These are phyloP conservation scores for Aspergillus ochraceus DNA, from an alignment of 2,329 filamentous ascomycete genomes.

Conservation along the genomic window DNA sequence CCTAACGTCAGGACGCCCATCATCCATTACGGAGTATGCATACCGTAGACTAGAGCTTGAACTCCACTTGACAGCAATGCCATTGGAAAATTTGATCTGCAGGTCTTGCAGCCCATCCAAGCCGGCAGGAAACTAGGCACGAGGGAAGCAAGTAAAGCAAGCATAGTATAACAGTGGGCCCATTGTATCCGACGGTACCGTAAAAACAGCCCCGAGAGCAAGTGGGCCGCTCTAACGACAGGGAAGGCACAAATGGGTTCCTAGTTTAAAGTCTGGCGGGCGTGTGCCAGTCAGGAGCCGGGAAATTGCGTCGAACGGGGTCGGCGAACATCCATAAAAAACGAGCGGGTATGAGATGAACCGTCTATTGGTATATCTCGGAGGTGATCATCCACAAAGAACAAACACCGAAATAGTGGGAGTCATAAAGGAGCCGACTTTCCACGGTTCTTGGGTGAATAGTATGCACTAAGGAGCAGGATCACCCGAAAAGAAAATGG, in stretches of 20 bases:
- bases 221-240: conserved; percentile 2
- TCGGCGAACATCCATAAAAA: conserved; percentile 3
- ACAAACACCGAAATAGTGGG: conserved; percentile 2
- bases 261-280: background rate
- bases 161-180: conserved; percentile 1
- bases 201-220: background rate
- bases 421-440: background rate
- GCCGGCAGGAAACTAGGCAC: background rate
- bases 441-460: background rate
- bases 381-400: conserved; percentile 9
- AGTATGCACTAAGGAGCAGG: background rate
- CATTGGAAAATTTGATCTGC: conserved; percentile 12
- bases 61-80: conserved; percentile 13
- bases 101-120: conserved; percentile 3
- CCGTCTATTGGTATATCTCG: conserved; percentile 2
- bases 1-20: conserved; percentile 6
- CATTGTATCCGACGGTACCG: background rate
- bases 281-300: conserved; percentile 5
- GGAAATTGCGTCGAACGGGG: conserved; percentile 7
- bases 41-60: conserved; percentile 7
- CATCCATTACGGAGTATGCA: conserved; percentile 7
- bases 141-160: background rate
- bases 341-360: conserved; percentile 7
- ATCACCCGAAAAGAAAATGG: background rate
- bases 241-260: background rate